Evolutionary conservation across 768 basidiomycete genomes (phyloP), one percentile per base, ranked within the genome.

Genomic region (Lentinula sp.): DNA sequence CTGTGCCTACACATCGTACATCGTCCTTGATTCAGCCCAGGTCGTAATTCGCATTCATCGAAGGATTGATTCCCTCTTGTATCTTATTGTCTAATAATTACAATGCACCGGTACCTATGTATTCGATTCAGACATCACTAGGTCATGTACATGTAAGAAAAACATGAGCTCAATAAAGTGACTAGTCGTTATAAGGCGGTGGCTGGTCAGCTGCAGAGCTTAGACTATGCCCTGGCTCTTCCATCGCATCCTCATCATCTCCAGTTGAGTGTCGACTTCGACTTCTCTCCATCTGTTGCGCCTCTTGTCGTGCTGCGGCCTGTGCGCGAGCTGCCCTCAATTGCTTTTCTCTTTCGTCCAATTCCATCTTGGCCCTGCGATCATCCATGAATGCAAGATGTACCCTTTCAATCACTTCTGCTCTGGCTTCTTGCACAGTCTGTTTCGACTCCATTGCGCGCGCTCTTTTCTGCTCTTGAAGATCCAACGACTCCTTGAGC

Each of bases 301-400:
- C 66, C 46, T 54, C 63, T 23, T 62, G 61, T 7, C 70, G 68
- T 37, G 67, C 69, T 6, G 66, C 68, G 3, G 50, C 61, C 46
- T 66, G 70, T 42, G 70, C 74, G 51, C 77, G 75, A 46, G 79
- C 80, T 59, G 67, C 75, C 48, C 84, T 74, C 54, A 70, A 73
- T 62, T 83, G 75, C 68, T 73, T 80, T 63, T 93, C 90, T 64
- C 83, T 76, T 66, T 87, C 75, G 61, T 91, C 84, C 7, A 71
- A 72, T 61, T 80, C 57, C 65, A 73, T 70, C 66, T 85, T 87
- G 1, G 75, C 72, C 67, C 78, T 86, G 55, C 92, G 81, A 68
- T 94, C 92, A 51, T 94, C 92, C 67, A 91, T 78, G 69, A 84
- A 93, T 1, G 87, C 87, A 54, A 91, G 71, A 69, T 85, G 89